Conservation (phyloP, 1,284 basidiomycete genomes). For the Cystobasidium pallidum region DNA sequence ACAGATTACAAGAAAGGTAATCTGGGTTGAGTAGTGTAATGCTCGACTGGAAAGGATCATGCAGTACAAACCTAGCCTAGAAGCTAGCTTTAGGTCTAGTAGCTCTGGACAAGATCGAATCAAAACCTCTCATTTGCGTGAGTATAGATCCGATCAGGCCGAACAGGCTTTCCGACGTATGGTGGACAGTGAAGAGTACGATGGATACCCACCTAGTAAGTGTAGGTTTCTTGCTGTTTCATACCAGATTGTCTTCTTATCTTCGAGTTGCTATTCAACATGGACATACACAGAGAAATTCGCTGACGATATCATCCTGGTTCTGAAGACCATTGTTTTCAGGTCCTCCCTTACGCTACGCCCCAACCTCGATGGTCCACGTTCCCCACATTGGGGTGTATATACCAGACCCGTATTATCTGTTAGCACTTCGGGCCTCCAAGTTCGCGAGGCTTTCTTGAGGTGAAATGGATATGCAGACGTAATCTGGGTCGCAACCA, state of each 20-base stretch:
- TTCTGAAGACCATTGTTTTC: constrained; percentile 10
- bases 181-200: constrained; percentile 69
- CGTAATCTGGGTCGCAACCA: too few species aligned
- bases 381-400: background rate
- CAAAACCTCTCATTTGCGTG: constrained; percentile 61
- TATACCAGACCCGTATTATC: too few species aligned
- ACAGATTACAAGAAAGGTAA: constrained; percentile 40
- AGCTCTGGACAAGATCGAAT: constrained; percentile 61
- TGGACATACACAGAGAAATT: too few species aligned
- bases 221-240: constrained; percentile 11
- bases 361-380: too few species aligned
- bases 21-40: constrained; percentile 58
- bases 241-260: too few species aligned
- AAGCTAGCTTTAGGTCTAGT: constrained; percentile 62
- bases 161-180: constrained; percentile 63
- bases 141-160: constrained; percentile 61
- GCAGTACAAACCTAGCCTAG: constrained; percentile 66
- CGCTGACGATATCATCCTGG: background rate
- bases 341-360: too few species aligned
- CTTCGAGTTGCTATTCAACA: too few species aligned
- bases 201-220: constrained; percentile 62
- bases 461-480: too few species aligned
- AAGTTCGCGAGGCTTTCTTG: too few species aligned
- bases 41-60: constrained; percentile 79
- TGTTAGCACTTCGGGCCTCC: too few species aligned